Evolutionary conservation across 2,329 filamentous ascomycete species (phyloP).

Genomic region (Aspergillus unguis): DNA sequence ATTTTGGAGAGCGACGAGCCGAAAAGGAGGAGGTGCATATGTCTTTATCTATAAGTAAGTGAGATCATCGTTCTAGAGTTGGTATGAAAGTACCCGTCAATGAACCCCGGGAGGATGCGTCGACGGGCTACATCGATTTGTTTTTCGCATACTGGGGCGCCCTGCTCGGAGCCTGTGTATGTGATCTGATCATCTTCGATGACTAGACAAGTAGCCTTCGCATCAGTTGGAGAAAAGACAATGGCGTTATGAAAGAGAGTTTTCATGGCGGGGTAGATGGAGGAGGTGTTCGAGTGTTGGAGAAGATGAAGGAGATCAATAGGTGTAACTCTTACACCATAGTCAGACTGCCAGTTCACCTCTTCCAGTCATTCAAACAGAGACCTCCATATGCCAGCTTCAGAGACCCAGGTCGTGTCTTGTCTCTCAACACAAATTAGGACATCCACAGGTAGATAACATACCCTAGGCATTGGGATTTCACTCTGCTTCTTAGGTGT

Average conservation of each 20-base stretch:
- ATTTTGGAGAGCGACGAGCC: constrained; percentile 47
- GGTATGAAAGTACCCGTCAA: constrained; percentile 41
- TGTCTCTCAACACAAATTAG: no score
- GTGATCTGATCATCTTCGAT: constrained; percentile 40
- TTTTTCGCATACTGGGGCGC: constrained; percentile 19
- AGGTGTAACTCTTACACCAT: no score
- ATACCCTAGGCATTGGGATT: no score
- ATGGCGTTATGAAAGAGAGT: constrained; percentile 18
- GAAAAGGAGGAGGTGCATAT: constrained; percentile 44
- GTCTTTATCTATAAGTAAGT: constrained; percentile 9
- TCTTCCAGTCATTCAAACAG: no score
- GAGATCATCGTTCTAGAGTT: not conserved
- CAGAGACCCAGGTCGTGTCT: no score
- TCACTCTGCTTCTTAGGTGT: no score
- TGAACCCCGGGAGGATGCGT: constrained; percentile 46
- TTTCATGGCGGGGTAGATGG: constrained; percentile 11
- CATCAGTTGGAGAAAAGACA: constrained; percentile 10
- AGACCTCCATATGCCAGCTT: no score
- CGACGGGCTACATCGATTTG: constrained; percentile 35
- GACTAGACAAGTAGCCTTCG: constrained; percentile 27
- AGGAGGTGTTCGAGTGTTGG: not conserved
- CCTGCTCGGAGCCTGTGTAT: constrained; percentile 37
- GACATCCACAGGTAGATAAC: no score
- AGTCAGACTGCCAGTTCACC: no score
- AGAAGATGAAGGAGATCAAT: not conserved